phyloP scores from a whole-genome alignment of 78 protist species.

The Dictyostelium brefeldianum region DNA sequence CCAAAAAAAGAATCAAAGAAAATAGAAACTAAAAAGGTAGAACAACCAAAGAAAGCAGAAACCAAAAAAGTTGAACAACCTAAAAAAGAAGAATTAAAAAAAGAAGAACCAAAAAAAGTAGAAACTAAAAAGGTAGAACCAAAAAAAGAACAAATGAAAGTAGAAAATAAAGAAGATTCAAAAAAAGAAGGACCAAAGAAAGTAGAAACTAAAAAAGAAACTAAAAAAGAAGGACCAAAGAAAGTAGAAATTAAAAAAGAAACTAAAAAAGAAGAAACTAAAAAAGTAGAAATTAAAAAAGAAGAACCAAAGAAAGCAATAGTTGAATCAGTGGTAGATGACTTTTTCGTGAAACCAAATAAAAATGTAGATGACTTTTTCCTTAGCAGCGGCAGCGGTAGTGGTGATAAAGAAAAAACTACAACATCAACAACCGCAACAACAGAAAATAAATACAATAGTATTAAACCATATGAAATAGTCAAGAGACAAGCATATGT shows the following conservation, averaged over 20 bases:
- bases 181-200: neutral
- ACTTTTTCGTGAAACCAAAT: neutral
- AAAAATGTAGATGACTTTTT: neutral
- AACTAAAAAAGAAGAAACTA: neutral
- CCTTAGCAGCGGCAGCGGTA: neutral
- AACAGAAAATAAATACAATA: neutral
- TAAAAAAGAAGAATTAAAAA: neutral
- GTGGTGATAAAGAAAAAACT: neutral
- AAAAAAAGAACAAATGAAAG: neutral
- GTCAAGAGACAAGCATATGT: neutral
- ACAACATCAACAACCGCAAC: neutral
- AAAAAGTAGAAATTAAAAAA: neutral
- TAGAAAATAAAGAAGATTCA: neutral
- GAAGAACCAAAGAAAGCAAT: neutral
- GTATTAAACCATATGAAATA: constrained; percentile 14
- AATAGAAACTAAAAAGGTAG: neutral
- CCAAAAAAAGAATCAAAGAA: neutral
- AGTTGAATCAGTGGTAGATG: neutral
- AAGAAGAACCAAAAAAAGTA: neutral
- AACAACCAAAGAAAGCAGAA: neutral
- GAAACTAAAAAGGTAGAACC: neutral
- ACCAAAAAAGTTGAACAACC: neutral
- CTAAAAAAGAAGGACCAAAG: neutral
- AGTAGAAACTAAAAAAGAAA: neutral
- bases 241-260: neutral